phyloP scores from a whole-genome alignment of 73 alveolate genomes.

The Tetrahymena thermophila region DNA sequence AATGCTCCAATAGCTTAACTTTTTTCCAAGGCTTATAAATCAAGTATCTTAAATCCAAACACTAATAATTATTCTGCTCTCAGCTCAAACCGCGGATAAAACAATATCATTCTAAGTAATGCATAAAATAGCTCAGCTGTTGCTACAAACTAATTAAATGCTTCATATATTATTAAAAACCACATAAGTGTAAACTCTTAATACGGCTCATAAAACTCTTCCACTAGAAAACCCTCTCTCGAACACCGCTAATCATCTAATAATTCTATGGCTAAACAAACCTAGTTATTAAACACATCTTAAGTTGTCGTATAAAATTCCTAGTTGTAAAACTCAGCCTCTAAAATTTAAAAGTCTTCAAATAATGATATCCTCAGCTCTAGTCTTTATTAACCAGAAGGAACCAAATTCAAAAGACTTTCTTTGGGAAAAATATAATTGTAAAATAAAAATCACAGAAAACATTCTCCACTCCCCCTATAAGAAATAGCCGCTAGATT shows the following conservation, averaged over 20 bases:
- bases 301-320: background rate
- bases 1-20: background rate
- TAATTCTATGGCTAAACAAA: background rate
- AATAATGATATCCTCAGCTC: background rate
- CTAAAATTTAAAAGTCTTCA: background rate
- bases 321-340: background rate
- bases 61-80: background rate
- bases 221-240: background rate
- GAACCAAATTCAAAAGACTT: background rate
- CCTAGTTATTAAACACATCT: background rate
- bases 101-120: background rate
- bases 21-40: background rate
- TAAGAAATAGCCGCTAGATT: background rate
- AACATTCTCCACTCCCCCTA: background rate
- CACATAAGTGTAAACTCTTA: background rate
- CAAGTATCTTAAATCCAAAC: background rate
- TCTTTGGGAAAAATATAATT: background rate
- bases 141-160: background rate
- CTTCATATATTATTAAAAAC: background rate
- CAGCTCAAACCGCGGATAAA: background rate
- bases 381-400: background rate
- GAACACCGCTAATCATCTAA: background rate
- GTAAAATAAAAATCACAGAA: background rate
- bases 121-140: background rate
- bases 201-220: background rate